Conservation (phyloP, 163 green algal genomes). For the Prototheca wickerhamii region DNA sequence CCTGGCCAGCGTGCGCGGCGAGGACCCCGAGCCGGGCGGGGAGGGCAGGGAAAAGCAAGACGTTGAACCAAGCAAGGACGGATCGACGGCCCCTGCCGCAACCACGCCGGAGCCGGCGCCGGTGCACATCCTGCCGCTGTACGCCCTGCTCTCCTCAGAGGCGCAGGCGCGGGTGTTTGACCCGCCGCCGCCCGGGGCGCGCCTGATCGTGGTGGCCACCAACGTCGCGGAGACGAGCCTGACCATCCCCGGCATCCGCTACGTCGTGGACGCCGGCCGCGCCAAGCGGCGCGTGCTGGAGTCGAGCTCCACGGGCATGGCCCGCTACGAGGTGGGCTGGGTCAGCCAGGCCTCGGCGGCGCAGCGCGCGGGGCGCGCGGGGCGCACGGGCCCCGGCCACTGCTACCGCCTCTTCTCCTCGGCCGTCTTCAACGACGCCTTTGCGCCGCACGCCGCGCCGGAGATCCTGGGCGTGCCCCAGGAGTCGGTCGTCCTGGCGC, state of each 20-base stretch:
- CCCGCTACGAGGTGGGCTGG: constrained; percentile 62
- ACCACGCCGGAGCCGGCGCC: not conserved
- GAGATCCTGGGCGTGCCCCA: constrained; percentile 80
- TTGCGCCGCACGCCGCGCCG: constrained; percentile 63
- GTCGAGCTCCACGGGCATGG: constrained; percentile 24
- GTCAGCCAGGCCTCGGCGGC: constrained; percentile 76
- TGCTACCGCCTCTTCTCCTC: constrained; percentile 87
- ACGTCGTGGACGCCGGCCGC: constrained; percentile 87
- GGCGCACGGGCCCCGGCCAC: constrained; percentile 84
- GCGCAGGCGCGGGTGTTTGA: constrained; percentile 74
- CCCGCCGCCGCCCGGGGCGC: constrained; percentile 43
- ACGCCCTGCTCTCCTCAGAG: constrained; percentile 73
- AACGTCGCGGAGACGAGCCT: constrained; percentile 97
- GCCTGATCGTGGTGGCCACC: constrained; percentile 86
- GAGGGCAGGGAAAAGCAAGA: not conserved
- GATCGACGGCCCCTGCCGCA: not conserved
- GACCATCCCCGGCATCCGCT: constrained; percentile 88
- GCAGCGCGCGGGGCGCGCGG: constrained; percentile 84
- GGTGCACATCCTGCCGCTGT: constrained; percentile 89
- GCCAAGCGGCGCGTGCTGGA: constrained; percentile 81
- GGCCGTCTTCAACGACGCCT: constrained; percentile 81
- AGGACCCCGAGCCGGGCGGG: not conserved
- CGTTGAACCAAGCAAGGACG: not conserved
- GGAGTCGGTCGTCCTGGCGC: constrained; percentile 80
- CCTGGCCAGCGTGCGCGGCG: not conserved